Evolutionary conservation across 805 yeast genomes (phyloP), one percentile per base, ranked within the genome.

Genomic region (Allodekkera sacchari): DNA sequence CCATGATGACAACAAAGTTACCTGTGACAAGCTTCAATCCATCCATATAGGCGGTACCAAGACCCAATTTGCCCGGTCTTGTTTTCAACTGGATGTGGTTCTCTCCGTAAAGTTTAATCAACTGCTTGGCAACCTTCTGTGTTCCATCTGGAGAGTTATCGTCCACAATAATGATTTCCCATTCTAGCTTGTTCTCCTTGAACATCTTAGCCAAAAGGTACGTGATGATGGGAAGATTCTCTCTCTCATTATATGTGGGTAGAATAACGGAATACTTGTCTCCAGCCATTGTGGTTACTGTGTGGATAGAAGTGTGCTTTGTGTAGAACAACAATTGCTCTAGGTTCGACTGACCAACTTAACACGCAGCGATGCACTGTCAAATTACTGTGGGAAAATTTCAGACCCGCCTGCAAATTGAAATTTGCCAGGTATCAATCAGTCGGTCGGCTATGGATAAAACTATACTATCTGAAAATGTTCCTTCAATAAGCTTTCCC

Each of bases 61-160:
- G 66, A 12, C 89, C 89, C 35, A 80, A 66, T 54, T 81, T 80
- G 26, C 88, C 88, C 3, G 81, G 75, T 48, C 89, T 71, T 16
- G 89, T 74, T 49, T 77, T 66, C 50, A 80, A 66, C 37, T 73
- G 71, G 33, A 79, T 71, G 48, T 68, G 80, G 15, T 74, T 68
- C 13, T 55, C 48, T 6, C 84, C 84, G 49, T 75, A 78, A 7
- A 74, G 57, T 22, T 59, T 57, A 39, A 74, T 66, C 43, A 76
- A 61, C 51, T 74, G 67, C 40, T 71, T 65, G 39, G 85, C 87
- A 31, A 78, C 68, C 11, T 71, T 79, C 52, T 79, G 88, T 14
- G 89, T 80, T 7, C 89, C 89, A 53, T 80, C 89, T 27, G 89
- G 89, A 8, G 88, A 79, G 41, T 69, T 74, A 50, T 80, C 89